Percentiles rank a stretch among this genome's conserved stretches.
phyloP scores from a whole-genome alignment of 176 grass and related monocot species.

The Rhynchospora tenuis region DNA sequence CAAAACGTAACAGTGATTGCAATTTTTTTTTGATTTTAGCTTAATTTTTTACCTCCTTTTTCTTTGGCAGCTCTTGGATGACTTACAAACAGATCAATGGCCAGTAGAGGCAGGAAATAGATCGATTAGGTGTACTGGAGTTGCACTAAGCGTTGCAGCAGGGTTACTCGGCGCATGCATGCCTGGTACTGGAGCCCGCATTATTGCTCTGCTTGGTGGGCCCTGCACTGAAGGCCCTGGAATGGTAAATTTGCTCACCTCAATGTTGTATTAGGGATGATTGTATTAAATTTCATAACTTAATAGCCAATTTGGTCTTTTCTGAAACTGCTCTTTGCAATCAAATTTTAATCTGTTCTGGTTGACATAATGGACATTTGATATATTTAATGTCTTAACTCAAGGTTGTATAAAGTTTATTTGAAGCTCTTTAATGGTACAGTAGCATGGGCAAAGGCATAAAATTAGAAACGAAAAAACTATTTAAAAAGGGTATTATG shows the following conservation, averaged over 20 bases:
- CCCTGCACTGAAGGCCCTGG: slow-evolving; percentile 91
- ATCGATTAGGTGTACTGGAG: slow-evolving; percentile 76
- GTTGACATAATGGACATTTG: neutral
- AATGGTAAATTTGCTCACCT: slow-evolving; percentile 58
- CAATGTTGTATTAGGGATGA: slow-evolving; percentile 1
- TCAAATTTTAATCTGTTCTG: neutral
- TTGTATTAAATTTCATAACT: neutral
- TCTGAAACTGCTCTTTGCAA: slow-evolving; percentile 6
- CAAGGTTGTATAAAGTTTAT: neutral
- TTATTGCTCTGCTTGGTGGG: slow-evolving; percentile 79
- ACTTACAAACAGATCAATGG: slow-evolving; percentile 89
- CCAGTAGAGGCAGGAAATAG: slow-evolving; percentile 70
- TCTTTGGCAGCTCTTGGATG: slow-evolving; percentile 67
- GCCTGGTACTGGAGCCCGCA: slow-evolving; percentile 83
- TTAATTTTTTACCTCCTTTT: neutral
- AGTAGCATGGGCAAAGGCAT: neutral
- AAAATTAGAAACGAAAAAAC: neutral
- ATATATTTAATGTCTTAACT: neutral
- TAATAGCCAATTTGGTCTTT: slow-evolving; percentile 3
- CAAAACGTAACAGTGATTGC: neutral
- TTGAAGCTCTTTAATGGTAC: neutral
- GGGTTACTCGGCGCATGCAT: slow-evolving; percentile 85
- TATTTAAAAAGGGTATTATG: neutral
- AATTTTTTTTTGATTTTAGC: neutral
- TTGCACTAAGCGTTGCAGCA: slow-evolving; percentile 82